These are phyloP conservation scores for Leishmania turanica DNA, from an alignment of 208 protist species.

Conservation along the genomic window DNA sequence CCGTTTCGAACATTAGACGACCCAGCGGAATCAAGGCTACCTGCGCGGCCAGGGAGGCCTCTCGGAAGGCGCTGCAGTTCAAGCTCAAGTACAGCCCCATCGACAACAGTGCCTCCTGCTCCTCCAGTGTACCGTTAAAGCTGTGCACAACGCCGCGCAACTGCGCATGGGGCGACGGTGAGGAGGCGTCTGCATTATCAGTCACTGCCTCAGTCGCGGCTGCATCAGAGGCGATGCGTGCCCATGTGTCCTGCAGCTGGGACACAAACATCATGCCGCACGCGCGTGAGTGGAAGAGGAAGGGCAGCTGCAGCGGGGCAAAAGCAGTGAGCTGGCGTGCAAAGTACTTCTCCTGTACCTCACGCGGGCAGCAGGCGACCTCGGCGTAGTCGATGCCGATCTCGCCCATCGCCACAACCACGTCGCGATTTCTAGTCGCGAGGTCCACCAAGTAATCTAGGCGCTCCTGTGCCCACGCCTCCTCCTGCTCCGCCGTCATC, in stretches of 20 bases:
- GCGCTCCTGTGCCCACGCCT: conserved; percentile 35
- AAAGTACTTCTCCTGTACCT: conserved; percentile 81
- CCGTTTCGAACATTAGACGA: conserved; percentile 93
- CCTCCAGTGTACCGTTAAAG: conserved; percentile 90
- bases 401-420: conserved; percentile 89
- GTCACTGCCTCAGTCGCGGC: neutral
- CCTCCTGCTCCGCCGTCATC: conserved; percentile 22
- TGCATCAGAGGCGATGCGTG: neutral
- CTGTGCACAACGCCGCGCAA: conserved; percentile 93
- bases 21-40: conserved; percentile 78
- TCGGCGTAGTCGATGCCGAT: conserved; percentile 94
- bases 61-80: conserved; percentile 94
- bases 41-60: conserved; percentile 71
- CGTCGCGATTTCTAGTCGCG: conserved; percentile 68
- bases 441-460: conserved; percentile 63
- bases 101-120: conserved; percentile 70
- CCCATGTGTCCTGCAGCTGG: conserved; percentile 46
- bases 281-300: conserved; percentile 94
- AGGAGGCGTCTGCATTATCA: neutral
- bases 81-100: conserved; percentile 91
- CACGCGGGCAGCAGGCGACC: conserved; percentile 68
- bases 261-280: conserved; percentile 85
- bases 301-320: conserved; percentile 59
- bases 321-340: conserved; percentile 59
- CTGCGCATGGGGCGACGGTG: neutral